Base-by-base conservation (phyloP, 2,329 filamentous ascomycete species). In the Colletotrichum simmondsii region DNA sequence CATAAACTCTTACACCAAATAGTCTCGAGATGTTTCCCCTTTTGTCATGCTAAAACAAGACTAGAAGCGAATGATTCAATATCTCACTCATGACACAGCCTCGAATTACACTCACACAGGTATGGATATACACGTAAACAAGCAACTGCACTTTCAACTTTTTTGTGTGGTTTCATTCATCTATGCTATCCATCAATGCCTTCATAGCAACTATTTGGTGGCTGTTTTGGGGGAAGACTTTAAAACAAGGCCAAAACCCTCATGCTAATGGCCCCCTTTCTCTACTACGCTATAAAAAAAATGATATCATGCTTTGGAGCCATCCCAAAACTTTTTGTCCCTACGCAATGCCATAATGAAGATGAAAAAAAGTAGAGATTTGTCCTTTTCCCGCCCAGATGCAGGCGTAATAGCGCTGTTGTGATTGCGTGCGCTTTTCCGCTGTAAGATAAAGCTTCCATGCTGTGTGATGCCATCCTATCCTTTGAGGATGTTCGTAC, bases 341-440 rank as follows among this genome's bases (percentile, higher is more conserved):
- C 5, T 60, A 62, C 67, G 71, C 66, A 67, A 71, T 73, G 71
- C 70, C 57, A 42, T 56, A 69, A 56, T 32, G 16, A 30, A 14
- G 46, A 56, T 26, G 16, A 30, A 14, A 56, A 56, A 56, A 70
- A 57, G 46, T 61, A 57, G 54, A 70, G 67, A 70, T 70, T 58
- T 68, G 54, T 61, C 54, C 60, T 32, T 65, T 65, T 49, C 54
- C 71, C 60, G 22, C 67, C 65, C 56, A 70, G 64, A 57, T 62
- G 22, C 32, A 22, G 58, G 4, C 26, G 22, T 24, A 16, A 11
- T 10, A 19, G 12, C 56, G 19, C 24, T 56, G 49, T 57, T 42
- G 42, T 71, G 24, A 52, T 56, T 70, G 71, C 56, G 14, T 61
- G 57, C 46, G 65, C 24, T 53, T 49, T 58, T 28, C 66, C 49